Base-by-base conservation (phyloP, 768 basidiomycete species). In the Suillus cothurnatus region DNA sequence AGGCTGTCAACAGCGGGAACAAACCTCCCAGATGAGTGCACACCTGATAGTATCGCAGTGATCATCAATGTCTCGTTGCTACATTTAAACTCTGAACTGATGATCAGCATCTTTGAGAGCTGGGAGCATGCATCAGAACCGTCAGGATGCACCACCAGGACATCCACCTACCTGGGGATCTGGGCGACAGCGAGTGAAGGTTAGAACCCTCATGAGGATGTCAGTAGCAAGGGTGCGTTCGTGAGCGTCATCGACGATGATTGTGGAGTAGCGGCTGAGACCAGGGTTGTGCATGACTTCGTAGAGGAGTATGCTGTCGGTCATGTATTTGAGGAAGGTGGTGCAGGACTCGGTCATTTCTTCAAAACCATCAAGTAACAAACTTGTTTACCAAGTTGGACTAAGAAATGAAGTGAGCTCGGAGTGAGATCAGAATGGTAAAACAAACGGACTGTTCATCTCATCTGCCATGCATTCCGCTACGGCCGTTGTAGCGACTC, bases 321-420 rank as follows among this genome's bases (percentile, higher is more conserved):
- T 99, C 96, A 99, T 97, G 81, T 99, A 99, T 76, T 97, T 98
- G 68, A 99, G 83, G 79, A 99, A 97, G 0, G 97, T 98, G 82
- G 70, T 93, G 86, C 49, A 96, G 92, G 93, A 95, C 92, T 76
- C 76, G 15, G 76, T 77, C 76, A 76, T 76, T 75, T 99, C 97
- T 77, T 99, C 97, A 76, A 98, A 99, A 76, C 97, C 72, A 98
- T 97, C 3, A 93, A 94, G 79, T 99, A 99, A 63, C 97, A 97
- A 66, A 98, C 97, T 67, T 98, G 90, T 71, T 92, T 90, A 36
- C 97, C 97, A 2, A 99, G 89, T 76, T 89, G 85, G 6, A 99
- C 95, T 95, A 68, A 4, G 67, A 61, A 3, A 61, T 2, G 23
- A 61, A 49, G 47, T 49, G 49, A 50, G 49, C 23, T 26, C 23